A percentile compares a stretch with the other conserved stretches of the same genome.
These are phyloP conservation scores for Trichophyton equinum DNA, from an alignment of 2,329 filamentous ascomycete genomes.

Conservation along the genomic window DNA sequence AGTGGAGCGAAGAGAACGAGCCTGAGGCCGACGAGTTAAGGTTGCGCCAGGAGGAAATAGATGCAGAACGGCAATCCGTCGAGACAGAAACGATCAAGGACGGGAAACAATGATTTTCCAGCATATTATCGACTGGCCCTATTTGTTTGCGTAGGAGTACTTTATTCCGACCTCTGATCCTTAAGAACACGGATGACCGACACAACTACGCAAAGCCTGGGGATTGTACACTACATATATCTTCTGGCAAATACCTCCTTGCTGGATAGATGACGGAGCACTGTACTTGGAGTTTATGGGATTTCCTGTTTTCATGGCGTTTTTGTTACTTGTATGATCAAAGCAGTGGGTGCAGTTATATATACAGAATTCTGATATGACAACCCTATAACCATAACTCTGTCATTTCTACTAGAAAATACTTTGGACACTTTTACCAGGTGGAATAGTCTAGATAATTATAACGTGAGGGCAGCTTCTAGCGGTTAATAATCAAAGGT, in stretches of 20 bases:
- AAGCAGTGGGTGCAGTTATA: background rate
- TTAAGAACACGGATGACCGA: background rate
- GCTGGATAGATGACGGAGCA: background rate
- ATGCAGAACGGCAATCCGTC: background rate
- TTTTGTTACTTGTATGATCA: background rate
- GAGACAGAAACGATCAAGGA: background rate
- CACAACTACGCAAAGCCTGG: background rate
- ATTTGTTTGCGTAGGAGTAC: background rate
- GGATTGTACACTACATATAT: background rate
- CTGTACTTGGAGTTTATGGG: background rate
- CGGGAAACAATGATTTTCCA: background rate
- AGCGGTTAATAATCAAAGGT: background rate
- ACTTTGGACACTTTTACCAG: background rate
- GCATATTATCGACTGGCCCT: background rate
- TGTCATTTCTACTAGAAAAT: background rate
- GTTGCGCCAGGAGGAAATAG: conserved; percentile 8
- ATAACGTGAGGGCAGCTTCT: background rate
- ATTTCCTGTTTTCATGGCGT: background rate
- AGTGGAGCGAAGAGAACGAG: conserved; percentile 28
- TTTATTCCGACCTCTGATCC: background rate
- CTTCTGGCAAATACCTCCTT: background rate
- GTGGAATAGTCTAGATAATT: background rate
- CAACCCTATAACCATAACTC: background rate
- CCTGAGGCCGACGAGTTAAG: conserved; percentile 19
- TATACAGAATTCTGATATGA: background rate